Percentiles rank a stretch among this genome's conserved stretches.
phyloP scores from a whole-genome alignment of 495 filamentous ascomycete genomes.

The Pyronema domesticum region DNA sequence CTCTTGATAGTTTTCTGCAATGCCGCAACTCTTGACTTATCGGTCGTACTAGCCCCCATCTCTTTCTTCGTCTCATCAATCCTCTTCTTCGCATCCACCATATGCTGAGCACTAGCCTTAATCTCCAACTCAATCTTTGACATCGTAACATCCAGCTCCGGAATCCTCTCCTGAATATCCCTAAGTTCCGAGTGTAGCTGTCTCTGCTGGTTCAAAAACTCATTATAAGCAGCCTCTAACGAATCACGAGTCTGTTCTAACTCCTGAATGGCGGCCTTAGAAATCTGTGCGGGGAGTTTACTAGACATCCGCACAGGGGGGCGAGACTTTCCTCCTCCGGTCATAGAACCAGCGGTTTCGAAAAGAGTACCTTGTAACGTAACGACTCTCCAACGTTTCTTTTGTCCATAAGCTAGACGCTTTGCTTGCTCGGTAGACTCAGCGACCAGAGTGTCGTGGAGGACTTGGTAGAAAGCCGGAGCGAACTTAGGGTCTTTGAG shows the following conservation, averaged over 20 bases:
- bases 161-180: slow-evolving; percentile 62
- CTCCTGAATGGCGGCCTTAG: slow-evolving; percentile 71
- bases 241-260: slow-evolving; percentile 73
- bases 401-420: slow-evolving; percentile 82
- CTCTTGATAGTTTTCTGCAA: slow-evolving; percentile 62
- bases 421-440: slow-evolving; percentile 86
- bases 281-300: slow-evolving; percentile 68
- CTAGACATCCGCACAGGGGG: slow-evolving; percentile 88
- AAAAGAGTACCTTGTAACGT: slow-evolving; percentile 90
- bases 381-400: slow-evolving; percentile 74
- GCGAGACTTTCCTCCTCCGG: slow-evolving; percentile 75
- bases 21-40: slow-evolving; percentile 23
- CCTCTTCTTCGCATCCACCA: slow-evolving; percentile 65
- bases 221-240: slow-evolving; percentile 59
- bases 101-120: slow-evolving; percentile 67
- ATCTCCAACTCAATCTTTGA: slow-evolving; percentile 84
- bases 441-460: slow-evolving; percentile 86
- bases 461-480: slow-evolving; percentile 85
- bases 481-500: slow-evolving; percentile 70
- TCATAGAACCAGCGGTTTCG: slow-evolving; percentile 96
- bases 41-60: not conserved
- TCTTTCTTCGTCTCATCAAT: slow-evolving; percentile 64
- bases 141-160: slow-evolving; percentile 69
- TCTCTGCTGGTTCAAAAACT: slow-evolving; percentile 62
- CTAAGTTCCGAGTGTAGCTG: slow-evolving; percentile 56